Base-by-base conservation (phyloP, 371 early-diverging fungal genomes). In the Circinella minor region DNA sequence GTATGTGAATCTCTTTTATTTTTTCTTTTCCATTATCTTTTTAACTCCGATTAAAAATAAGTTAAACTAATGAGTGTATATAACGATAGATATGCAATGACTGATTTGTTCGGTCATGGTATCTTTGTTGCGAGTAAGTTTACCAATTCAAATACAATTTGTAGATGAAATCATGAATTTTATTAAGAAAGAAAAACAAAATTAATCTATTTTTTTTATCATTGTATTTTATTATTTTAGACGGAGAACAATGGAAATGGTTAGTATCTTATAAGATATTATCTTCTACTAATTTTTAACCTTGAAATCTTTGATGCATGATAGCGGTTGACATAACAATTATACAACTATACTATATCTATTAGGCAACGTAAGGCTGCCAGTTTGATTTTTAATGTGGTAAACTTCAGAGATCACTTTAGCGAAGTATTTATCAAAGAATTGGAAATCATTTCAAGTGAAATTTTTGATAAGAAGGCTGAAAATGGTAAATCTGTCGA, bases 371-470 rank as follows among this genome's bases (percentile, higher is more conserved):
- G 93, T 39, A 93, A 92, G 77, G 81, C 87, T 0, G 89, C 91
- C 15, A 81, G 88, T 60, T 82, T 84, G 49, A 88, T 93, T 17
- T 94, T 93, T 70, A 89, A 84, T 47, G 91, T 88, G 66, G 88
- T 84, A 73, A 92, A 92, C 72, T 92, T 92, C 65, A 85, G 91
- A 65, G 87, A 91, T 36, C 80, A 86, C 51, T 88, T 92, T 54
- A 82, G 85, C 73, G 71, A 80, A 47, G 80, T 84, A 10, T 86
- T 86, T 75, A 78, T 86, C n/a, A 71, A 74, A 46, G 81, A 86
- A 60, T 74, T 84, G 36, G 66, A 70, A n/a, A 36, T 66, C 17
- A 70, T 77, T 69, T 64, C 59, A 18, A 48, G 63, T 17, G 20
- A 71, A 43, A 77, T 81, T 62, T 74, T 79, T 14, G 74, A 75